phyloP scores from a whole-genome alignment of 805 yeast genomes.

The Starmerella apis region DNA sequence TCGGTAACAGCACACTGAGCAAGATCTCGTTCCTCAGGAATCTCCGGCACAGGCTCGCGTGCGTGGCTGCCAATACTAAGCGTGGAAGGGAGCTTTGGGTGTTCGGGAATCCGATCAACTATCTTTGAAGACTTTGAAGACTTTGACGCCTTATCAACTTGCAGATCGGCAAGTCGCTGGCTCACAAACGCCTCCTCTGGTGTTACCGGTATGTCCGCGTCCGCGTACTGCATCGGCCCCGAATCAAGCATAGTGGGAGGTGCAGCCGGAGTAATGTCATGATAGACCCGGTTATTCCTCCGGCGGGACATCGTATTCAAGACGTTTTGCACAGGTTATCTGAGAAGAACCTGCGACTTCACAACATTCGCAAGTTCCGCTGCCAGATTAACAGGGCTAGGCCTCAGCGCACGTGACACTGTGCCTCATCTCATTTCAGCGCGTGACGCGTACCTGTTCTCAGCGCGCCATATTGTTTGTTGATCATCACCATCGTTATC shows the following conservation, averaged over 20 bases:
- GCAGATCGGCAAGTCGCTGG: conserved; percentile 11
- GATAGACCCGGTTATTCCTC: conserved; percentile 21
- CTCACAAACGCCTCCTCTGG: conserved; percentile 9
- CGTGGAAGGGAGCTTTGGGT: conserved; percentile 13
- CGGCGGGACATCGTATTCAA: conserved; percentile 6
- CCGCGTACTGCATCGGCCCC: neutral
- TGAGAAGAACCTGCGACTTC: neutral
- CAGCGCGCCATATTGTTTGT: too few species aligned
- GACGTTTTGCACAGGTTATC: neutral
- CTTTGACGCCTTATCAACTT: neutral
- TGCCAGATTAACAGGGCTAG: neutral
- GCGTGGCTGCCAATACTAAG: conserved; percentile 18
- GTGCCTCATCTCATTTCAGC: too few species aligned
- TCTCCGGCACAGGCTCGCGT: conserved; percentile 23
- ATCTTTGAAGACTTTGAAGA: conserved; percentile 1
- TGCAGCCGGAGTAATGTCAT: conserved; percentile 11
- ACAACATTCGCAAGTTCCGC: conserved; percentile 1
- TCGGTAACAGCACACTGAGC: conserved; percentile 27
- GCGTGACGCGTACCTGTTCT: neutral
- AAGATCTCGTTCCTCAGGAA: conserved; percentile 25
- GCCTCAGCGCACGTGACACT: neutral
- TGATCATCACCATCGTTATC: neutral
- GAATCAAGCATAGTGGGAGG: neutral
- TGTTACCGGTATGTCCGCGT: conserved; percentile 7
- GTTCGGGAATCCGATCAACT: conserved; percentile 15